phyloP scores from a whole-genome alignment of 2,329 filamentous ascomycete species.

The Pseudopithomyces chartarum region DNA sequence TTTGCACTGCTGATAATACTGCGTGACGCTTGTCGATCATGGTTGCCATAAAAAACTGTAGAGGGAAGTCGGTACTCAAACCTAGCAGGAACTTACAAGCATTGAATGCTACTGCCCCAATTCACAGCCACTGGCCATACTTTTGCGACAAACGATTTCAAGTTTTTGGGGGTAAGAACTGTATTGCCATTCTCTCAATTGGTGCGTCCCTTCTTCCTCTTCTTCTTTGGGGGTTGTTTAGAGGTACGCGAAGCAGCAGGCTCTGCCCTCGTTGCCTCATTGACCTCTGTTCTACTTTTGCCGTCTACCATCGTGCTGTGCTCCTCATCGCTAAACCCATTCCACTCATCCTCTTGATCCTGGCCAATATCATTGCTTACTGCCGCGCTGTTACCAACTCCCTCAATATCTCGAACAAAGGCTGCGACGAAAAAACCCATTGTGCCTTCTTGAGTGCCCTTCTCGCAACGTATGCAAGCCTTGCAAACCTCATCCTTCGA shows the following conservation, averaged over 20 bases:
- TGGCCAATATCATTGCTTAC: constrained; percentile 17
- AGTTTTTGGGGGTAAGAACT: not conserved
- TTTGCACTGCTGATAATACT: no score
- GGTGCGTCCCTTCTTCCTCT: constrained; percentile 24
- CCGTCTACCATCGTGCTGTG: not conserved
- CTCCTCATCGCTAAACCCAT: constrained; percentile 49
- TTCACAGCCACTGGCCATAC: not conserved
- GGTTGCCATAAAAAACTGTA: not conserved
- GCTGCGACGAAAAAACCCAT: constrained; percentile 97
- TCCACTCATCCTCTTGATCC: constrained; percentile 48
- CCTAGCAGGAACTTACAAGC: not conserved
- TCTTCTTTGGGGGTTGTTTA: constrained; percentile 21
- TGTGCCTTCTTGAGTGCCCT: constrained; percentile 78
- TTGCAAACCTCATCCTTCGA: constrained; percentile 59
- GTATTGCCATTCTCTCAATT: not conserved
- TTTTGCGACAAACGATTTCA: not conserved
- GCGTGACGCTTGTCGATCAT: not conserved
- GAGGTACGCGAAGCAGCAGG: not conserved
- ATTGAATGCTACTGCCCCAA: not conserved
- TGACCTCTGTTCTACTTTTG: constrained; percentile 1
- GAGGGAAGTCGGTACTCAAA: not conserved
- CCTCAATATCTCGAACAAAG: constrained; percentile 67
- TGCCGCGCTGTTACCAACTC: not conserved
- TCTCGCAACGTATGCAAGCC: constrained; percentile 80
- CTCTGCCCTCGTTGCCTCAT: not conserved